These are phyloP conservation scores for Leishmania turanica DNA, from an alignment of 208 protist species.

Conservation along the genomic window DNA sequence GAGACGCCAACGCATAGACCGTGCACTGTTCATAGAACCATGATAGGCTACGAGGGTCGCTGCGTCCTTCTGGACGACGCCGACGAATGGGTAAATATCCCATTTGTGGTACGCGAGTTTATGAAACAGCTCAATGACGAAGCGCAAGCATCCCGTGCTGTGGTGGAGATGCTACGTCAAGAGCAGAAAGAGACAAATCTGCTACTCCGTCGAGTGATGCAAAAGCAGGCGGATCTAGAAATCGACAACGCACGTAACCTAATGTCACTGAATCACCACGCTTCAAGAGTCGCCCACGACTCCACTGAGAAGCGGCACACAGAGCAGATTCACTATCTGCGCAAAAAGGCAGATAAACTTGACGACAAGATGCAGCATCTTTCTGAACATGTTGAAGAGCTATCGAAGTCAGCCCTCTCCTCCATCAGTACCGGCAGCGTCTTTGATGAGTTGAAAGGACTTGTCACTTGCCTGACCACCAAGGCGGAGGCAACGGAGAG, in stretches of 20 bases:
- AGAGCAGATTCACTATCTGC: constrained; percentile 29
- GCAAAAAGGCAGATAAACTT: constrained; percentile 33
- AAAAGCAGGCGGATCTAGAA: constrained; percentile 64
- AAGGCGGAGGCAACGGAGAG: constrained; percentile 5
- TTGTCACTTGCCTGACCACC: not conserved
- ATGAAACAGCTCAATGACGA: constrained; percentile 66
- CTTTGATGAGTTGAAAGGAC: constrained; percentile 8
- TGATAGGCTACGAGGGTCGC: constrained; percentile 33
- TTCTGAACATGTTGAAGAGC: not conserved
- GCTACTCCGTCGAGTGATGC: constrained; percentile 44
- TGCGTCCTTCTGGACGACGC: constrained; percentile 46
- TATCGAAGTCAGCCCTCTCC: not conserved
- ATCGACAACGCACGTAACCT: constrained; percentile 46
- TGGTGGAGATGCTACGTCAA: constrained; percentile 35
- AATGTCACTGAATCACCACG: constrained; percentile 21
- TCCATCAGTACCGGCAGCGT: not conserved
- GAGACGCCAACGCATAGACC: not conserved
- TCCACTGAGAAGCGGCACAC: constrained; percentile 17
- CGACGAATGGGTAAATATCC: constrained; percentile 86
- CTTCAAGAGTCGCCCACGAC: not conserved
- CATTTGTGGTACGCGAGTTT: constrained; percentile 55
- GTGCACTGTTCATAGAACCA: constrained; percentile 13
- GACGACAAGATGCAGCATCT: constrained; percentile 28
- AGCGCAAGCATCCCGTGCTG: constrained; percentile 25
- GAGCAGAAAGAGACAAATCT: constrained; percentile 56